Base-by-base conservation (phyloP, 306 rosid species). In the Geum urbanum region DNA sequence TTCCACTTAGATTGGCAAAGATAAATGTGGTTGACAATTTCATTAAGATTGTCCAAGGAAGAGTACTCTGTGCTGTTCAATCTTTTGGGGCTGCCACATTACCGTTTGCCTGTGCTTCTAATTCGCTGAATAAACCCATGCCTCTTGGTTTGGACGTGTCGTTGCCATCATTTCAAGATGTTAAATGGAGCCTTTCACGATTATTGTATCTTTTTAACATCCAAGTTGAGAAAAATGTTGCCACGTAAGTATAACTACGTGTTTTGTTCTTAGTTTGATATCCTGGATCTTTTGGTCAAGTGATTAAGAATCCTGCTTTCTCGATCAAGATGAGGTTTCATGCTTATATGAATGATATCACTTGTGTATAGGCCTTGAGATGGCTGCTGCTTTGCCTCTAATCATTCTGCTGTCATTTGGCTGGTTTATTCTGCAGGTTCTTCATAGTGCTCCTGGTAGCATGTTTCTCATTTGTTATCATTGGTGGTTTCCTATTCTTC, bases 401-500 rank as follows among this genome's bases (percentile, higher is more conserved):
- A 56, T 56, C 61, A 24, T 56, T 13, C 20, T 58, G 39, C 72
- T 69, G 47, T 56, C 61, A 24, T 56, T 13, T 20, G 54, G 39
- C 72, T 69, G 47, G 66, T 70, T 71, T 51, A 7, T 73, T 47
- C 60, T 69, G 41, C 63, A 94, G 99, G 91, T 86, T 94, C 82
- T 80, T 94, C 61, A 54, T 89, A 70, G 97, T 80, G 80, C 97
- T 94, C 76, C 84, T 94, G 55, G 71, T 79, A 70, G 88, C 88
- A 27, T 94, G 99, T 87, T 72, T 81, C 79, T 89, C 99, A 49
- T 91, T 94, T 76, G 91, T 94, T 79, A 0, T 82, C 69, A 70
- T 94, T 16, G 97, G 99, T 66, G 99, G 99, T 71, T 74, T 91
- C 63, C 72, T 91, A 71, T 91, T 94, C 88, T 91, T 81, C 89